Base-by-base conservation (phyloP, 768 basidiomycete genomes). In the Sarcodon aspratus region DNA sequence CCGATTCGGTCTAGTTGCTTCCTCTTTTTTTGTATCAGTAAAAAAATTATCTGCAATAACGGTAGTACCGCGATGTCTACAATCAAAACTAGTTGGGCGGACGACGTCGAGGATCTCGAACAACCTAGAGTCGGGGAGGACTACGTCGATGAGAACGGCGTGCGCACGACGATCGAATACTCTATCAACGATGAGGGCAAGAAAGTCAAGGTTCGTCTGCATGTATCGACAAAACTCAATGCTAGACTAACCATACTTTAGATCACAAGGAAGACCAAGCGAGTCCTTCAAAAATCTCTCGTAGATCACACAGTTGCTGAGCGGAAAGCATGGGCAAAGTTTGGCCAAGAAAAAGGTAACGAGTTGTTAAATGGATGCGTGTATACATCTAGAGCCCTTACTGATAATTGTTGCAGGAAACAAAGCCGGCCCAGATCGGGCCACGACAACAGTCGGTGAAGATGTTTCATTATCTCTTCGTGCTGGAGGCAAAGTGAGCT, bases 221-320 rank as follows among this genome's bases (percentile, higher is more conserved):
- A 9, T 44, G 43, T 32, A 6, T 45, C 17, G 10, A 44, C 27
- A 36, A 40, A 54, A 17, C 36, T 32, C n/a, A 17, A 35, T 42
- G 15, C 47, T 52, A 18, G 33, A 21, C 45, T 54, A 36, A 45
- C 9, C 35, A 12, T 50, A 40, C 21, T 44, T 10, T 54, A 94
- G 91, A 81, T 92, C 50, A 96, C 87, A 13, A 79, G 89, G 52
- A 81, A 80, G 56, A 92, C 85, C 61, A 86, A 84, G 65, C 79
- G 93, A 31, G 83, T 81, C 1, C 74, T 96, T 11, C 87, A 93
- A 61, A 94, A 91, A 63, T 82, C 87, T 8, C 74, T 91, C 35
- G 96, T 98, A n/a, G 88, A 93, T 52, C 94, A 95, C 61, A 74
- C 78, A 18, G 92, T 97, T 9, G 96, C 96, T 0, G 92, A 95